phyloP scores from a whole-genome alignment of 345 rosid genomes.

The Syzygium grande region DNA sequence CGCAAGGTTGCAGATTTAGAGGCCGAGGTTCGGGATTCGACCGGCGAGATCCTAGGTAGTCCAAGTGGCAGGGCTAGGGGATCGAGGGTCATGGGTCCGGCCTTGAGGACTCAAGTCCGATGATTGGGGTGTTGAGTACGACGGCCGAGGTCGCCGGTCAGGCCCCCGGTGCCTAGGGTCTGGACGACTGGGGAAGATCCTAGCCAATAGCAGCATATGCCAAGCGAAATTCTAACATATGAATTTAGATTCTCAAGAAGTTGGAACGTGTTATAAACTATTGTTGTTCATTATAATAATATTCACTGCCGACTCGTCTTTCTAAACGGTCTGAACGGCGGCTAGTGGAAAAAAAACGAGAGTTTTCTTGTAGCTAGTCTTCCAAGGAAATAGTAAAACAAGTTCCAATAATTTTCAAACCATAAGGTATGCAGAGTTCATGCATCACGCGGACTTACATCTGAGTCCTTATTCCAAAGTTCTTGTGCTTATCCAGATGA shows the following conservation, averaged over 20 bases:
- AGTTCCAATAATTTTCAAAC: not conserved
- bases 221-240: not conserved
- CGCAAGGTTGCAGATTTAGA: not conserved
- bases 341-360: not conserved
- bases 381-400: not conserved
- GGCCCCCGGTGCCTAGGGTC: no score
- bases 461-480: not conserved
- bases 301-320: not conserved
- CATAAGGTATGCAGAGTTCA: not conserved
- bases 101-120: not conserved
- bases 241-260: not conserved
- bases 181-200: not conserved
- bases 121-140: accelerated
- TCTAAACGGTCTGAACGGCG: not conserved
- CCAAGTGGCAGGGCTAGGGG: accelerated
- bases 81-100: not conserved
- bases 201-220: not conserved
- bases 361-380: not conserved
- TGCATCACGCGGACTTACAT: not conserved
- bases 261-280: not conserved
- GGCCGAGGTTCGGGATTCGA: not conserved
- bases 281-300: not conserved
- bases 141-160: accelerated
- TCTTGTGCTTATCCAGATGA: not conserved
- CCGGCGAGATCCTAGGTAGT: not conserved